Evolutionary conservation across 2,329 filamentous ascomycete genomes (phyloP).

Genomic region (Nigrospora osmanthi): DNA sequence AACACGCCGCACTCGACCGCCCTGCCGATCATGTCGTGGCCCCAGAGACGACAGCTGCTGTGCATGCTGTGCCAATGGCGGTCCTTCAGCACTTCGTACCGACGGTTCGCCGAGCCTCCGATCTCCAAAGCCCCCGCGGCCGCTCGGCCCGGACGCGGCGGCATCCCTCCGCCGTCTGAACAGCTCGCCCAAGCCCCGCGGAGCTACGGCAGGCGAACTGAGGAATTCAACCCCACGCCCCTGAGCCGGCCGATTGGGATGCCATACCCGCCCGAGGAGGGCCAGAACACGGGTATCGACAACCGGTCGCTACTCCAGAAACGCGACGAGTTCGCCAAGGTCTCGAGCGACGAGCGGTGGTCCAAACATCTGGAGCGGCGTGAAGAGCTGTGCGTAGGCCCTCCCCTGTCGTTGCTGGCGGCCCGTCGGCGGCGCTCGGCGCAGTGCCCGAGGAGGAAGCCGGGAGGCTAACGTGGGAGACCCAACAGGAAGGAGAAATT

Average conservation of each 20-base stretch:
- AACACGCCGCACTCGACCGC: background rate
- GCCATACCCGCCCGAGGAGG: conserved; percentile 60
- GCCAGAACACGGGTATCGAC: conserved; percentile 78
- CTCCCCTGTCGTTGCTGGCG: background rate
- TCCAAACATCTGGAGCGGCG: conserved; percentile 75
- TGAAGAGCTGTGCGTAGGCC: conserved; percentile 57
- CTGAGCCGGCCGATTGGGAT: conserved; percentile 76
- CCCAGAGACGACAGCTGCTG: conserved; percentile 24
- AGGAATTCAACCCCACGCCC: conserved; percentile 50
- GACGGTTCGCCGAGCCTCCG: conserved; percentile 20
- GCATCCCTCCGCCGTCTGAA: conserved; percentile 26
- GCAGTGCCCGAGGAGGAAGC: background rate
- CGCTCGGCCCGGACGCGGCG: conserved; percentile 6
- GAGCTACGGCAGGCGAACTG: conserved; percentile 47
- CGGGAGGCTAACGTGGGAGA: background rate
- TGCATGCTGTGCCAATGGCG: conserved; percentile 46
- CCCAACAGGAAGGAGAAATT: conserved; percentile 62
- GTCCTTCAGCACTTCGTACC: conserved; percentile 37
- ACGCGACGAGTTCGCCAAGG: conserved; percentile 70
- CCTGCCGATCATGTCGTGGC: conserved; percentile 9
- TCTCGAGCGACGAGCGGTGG: conserved; percentile 30
- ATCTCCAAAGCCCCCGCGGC: conserved; percentile 6
- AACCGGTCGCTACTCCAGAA: conserved; percentile 57
- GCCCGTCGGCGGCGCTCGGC: background rate
- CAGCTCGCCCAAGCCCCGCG: conserved; percentile 48